phyloP scores from a whole-genome alignment of 345 rosid genomes.

The Carallia brachiata region DNA sequence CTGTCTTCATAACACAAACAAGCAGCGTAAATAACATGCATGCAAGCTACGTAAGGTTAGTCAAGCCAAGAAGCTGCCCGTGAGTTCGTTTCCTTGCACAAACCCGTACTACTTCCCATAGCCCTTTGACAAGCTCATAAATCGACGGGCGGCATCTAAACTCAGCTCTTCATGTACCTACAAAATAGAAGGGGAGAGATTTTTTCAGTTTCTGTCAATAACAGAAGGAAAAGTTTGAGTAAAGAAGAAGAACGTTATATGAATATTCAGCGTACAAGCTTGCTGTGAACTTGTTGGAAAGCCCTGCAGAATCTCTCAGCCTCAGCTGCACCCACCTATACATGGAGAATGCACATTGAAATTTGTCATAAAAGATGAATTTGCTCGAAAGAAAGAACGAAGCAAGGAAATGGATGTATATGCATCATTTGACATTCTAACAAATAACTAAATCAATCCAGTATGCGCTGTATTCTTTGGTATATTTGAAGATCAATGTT shows the following conservation, averaged over 20 bases:
- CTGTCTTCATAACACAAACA: background rate
- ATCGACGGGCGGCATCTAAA: slow-evolving; percentile 54
- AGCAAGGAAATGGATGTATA: no score
- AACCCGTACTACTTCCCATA: slow-evolving; percentile 12
- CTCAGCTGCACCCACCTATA: slow-evolving; percentile 63
- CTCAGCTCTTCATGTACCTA: slow-evolving; percentile 72
- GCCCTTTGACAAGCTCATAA: slow-evolving; percentile 27
- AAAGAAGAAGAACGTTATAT: background rate
- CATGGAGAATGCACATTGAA: background rate
- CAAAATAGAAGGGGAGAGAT: background rate
- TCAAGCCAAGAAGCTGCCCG: background rate
- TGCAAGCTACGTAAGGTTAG: background rate
- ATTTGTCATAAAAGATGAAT: background rate
- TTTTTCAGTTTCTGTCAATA: background rate
- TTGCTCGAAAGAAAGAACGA: no score
- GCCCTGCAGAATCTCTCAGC: slow-evolving; percentile 77
- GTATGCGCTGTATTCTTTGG: background rate
- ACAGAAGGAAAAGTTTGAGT: background rate
- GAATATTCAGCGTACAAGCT: slow-evolving; percentile 47
- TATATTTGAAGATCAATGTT: background rate
- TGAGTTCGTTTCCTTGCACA: background rate
- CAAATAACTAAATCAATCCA: no score
- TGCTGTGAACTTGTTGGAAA: slow-evolving; percentile 70
- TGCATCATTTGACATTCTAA: no score
- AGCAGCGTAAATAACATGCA: background rate